Evolutionary conservation across 1,284 basidiomycete species (phyloP).

Genomic region (Sanghuangporus baumii): DNA sequence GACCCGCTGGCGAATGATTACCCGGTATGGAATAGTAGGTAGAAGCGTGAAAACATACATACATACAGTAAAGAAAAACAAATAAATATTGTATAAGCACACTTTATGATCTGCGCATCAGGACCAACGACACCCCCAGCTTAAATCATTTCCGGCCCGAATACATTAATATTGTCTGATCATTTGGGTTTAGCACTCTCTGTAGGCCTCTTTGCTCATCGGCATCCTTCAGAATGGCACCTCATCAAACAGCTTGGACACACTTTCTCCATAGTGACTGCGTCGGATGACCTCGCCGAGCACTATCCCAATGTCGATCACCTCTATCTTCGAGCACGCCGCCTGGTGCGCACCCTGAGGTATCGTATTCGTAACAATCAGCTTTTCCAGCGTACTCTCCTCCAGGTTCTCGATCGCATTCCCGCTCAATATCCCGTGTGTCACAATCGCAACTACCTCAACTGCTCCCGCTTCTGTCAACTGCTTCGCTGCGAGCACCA

Average conservation of each 20-base stretch:
- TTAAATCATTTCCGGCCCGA: background rate
- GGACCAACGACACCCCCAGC: background rate
- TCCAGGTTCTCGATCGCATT: conserved; percentile 75
- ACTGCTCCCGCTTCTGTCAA: conserved; percentile 87
- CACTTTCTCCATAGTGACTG: conserved; percentile 82
- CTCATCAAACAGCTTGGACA: conserved; percentile 79
- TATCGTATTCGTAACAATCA: conserved; percentile 98
- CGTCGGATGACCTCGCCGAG: conserved; percentile 96
- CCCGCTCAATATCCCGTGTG: conserved; percentile 94
- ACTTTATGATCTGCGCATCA: background rate
- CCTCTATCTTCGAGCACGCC: conserved; percentile 84
- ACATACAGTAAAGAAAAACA: background rate
- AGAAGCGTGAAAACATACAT: background rate
- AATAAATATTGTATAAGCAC: background rate
- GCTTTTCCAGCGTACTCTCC: conserved; percentile 81
- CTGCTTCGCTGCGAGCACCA: conserved; percentile 88
- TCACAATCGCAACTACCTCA: conserved; percentile 90
- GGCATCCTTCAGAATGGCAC: conserved; percentile 59
- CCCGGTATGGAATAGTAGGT: conserved; percentile 1
- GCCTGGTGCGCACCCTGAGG: conserved; percentile 82
- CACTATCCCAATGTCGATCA: conserved; percentile 93
- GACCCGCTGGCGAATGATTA: background rate
- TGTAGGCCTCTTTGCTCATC: background rate
- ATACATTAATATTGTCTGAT: no score
- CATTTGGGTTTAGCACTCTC: background rate